Conservation (phyloP, 805 yeast genomes). For the Saccharomycopsis guyanensis region DNA sequence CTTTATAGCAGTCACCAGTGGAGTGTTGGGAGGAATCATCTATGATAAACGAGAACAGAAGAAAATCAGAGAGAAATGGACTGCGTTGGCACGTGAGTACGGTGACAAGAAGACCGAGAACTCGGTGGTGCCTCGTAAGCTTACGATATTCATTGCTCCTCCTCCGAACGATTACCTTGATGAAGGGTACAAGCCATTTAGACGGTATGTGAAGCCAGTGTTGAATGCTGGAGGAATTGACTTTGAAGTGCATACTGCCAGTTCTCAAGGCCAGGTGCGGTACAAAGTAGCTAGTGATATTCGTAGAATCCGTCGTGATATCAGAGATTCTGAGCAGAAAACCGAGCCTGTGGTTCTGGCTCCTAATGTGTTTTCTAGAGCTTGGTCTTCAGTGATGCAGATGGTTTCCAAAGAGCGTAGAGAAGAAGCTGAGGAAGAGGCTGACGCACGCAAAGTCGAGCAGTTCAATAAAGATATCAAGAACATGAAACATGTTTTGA, state of each 20-base stretch:
- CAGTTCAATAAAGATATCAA: conserved; percentile 33
- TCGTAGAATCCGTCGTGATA: conserved; percentile 54
- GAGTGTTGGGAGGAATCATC: conserved; percentile 63
- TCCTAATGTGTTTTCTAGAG: conserved; percentile 1
- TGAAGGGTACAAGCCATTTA: conserved; percentile 50
- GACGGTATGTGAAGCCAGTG: conserved; percentile 56
- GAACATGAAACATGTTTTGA: conserved; percentile 42
- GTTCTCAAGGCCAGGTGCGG: conserved; percentile 86
- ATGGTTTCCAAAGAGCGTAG: conserved; percentile 11
- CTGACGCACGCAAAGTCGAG: conserved; percentile 23
- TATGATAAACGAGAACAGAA: conserved; percentile 76
- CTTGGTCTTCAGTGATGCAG: conserved; percentile 4
- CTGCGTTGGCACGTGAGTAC: conserved; percentile 46
- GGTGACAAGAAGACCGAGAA: conserved; percentile 43
- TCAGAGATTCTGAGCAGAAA: conserved; percentile 24
- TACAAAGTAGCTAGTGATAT: conserved; percentile 73
- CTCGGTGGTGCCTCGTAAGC: conserved; percentile 57
- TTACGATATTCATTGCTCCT: conserved; percentile 86
- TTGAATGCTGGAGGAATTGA: conserved; percentile 60
- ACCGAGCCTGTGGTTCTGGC: conserved; percentile 11
- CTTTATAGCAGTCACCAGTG: conserved; percentile 66
- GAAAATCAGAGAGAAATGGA: conserved; percentile 56
- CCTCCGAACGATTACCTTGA: conserved; percentile 94
- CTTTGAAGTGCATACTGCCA: conserved; percentile 67
- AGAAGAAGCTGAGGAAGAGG: conserved; percentile 21